A percentile compares a stretch with the other conserved stretches of the same genome.
Evolutionary conservation across 495 filamentous ascomycete genomes (phyloP).

Genomic region (Xylaria venustula): DNA sequence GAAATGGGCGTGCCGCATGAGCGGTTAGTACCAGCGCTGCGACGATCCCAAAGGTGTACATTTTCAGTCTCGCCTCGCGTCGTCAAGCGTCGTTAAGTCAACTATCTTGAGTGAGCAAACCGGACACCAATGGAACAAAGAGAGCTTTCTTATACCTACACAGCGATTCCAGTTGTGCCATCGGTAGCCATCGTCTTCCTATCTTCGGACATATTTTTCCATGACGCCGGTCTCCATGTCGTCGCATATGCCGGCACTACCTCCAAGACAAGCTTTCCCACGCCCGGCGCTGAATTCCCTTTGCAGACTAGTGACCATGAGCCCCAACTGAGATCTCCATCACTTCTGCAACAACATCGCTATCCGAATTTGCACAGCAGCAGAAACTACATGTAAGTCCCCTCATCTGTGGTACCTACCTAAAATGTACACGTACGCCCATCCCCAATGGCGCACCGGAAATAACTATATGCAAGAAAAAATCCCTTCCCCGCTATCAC

Average conservation of each 20-base stretch:
- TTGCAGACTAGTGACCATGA: not conserved
- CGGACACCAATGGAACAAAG: not conserved
- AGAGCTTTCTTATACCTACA: slow-evolving; percentile 1
- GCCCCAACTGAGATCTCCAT: not conserved
- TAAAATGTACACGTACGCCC: not conserved
- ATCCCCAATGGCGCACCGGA: not conserved
- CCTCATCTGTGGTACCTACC: not conserved
- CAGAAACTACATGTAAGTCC: not conserved
- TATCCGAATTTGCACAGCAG: not conserved
- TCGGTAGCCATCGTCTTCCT: not conserved
- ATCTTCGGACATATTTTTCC: not conserved
- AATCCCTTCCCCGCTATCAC: not conserved
- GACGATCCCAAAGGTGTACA: slow-evolving; percentile 3
- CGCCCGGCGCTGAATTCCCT: not conserved
- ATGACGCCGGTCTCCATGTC: not conserved
- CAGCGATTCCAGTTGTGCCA: not conserved
- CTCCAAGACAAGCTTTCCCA: not conserved
- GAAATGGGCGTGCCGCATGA: slow-evolving; percentile 25
- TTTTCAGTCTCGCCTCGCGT: too few species aligned
- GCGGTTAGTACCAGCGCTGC: slow-evolving; percentile 10
- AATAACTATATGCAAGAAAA: not conserved
- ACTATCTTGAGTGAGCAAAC: not conserved
- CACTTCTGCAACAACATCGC: not conserved
- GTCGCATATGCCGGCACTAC: not conserved
- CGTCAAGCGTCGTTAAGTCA: not conserved